A percentile compares a stretch with the other conserved stretches of the same genome.
Evolutionary conservation across 441 rosid genomes (phyloP).

Genomic region (Macaranga tanarius): DNA sequence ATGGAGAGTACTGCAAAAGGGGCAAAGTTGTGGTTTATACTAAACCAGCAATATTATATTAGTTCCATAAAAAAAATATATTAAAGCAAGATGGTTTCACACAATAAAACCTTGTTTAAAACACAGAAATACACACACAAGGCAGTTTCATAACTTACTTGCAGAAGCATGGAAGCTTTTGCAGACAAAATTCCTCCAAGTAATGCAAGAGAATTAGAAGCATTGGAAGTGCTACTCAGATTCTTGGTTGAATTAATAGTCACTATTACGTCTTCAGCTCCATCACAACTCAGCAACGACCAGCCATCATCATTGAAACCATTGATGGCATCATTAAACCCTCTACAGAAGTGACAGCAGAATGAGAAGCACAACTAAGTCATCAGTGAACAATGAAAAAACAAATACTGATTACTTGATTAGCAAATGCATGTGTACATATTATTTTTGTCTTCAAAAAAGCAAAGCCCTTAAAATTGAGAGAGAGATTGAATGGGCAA

Average conservation of each 20-base stretch:
- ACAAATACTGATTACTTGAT: background rate
- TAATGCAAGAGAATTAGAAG: constrained; percentile 58
- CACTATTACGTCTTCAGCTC: constrained; percentile 83
- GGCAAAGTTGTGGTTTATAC: too few species aligned
- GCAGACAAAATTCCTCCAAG: constrained; percentile 97
- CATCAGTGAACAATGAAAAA: background rate
- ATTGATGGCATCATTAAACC: constrained; percentile 90
- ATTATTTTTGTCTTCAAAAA: background rate
- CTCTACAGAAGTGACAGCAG: constrained; percentile 42
- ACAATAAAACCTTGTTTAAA: background rate
- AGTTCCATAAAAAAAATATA: background rate
- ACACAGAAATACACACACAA: background rate
- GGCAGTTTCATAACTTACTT: constrained; percentile 47
- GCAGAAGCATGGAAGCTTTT: constrained; percentile 96
- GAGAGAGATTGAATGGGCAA: background rate
- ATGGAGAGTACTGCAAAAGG: too few species aligned
- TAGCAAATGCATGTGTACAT: background rate
- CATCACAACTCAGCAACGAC: constrained; percentile 80
- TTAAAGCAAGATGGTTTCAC: background rate
- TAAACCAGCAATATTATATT: too few species aligned
- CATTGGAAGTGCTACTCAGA: constrained; percentile 42
- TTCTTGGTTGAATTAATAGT: constrained; percentile 78
- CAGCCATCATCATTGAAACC: constrained; percentile 99
- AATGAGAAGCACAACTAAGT: background rate
- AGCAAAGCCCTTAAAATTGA: background rate